Evolutionary conservation across 1,284 basidiomycete species (phyloP).

Genomic region (Apiotrichum gracile): DNA sequence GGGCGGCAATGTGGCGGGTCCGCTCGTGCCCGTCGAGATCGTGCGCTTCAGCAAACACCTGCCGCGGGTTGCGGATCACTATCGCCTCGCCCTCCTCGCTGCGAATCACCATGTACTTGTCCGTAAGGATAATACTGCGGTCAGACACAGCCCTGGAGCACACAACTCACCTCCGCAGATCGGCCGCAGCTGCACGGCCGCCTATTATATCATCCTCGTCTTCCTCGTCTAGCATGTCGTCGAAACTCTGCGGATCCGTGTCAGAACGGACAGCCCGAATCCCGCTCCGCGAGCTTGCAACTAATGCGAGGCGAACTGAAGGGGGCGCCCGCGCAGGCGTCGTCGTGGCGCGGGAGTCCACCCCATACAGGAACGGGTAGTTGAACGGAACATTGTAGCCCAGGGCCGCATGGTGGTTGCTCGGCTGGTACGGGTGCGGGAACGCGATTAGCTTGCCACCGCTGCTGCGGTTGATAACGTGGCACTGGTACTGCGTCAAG

Average conservation of each 20-base stretch:
- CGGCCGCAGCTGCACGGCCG: too few species aligned
- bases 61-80: neutral
- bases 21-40: neutral
- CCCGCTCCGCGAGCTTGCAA: too few species aligned
- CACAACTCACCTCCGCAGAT: neutral
- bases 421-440: constrained; percentile 4
- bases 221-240: too few species aligned
- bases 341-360: neutral
- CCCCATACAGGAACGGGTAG: neutral
- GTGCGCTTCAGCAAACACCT: neutral
- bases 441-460: constrained; percentile 14
- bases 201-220: too few species aligned
- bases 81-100: neutral
- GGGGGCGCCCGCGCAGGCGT: neutral
- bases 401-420: neutral
- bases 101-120: neutral
- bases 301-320: neutral
- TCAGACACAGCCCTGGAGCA: neutral
- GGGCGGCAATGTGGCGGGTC: too few species aligned
- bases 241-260: too few species aligned
- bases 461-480: constrained; percentile 22
- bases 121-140: neutral
- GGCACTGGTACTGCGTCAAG: constrained; percentile 13
- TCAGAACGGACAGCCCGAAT: too few species aligned
- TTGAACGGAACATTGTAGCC: neutral